Conservation (phyloP, 2,329 filamentous ascomycete genomes). For the Fusarium sp. region DNA sequence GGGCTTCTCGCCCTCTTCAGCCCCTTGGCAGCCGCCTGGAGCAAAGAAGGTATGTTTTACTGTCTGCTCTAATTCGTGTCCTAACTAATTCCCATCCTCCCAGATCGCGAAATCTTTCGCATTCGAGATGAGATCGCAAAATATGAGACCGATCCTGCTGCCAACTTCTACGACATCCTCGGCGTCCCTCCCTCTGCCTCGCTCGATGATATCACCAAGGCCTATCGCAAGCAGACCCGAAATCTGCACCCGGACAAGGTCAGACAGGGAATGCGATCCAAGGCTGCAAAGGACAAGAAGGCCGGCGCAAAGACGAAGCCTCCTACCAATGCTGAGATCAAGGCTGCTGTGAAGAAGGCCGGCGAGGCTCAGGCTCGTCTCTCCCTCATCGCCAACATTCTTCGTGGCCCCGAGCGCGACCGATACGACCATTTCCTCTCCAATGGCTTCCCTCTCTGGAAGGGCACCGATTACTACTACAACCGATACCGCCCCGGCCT, state of each 20-base stretch:
- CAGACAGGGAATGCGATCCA: conserved; percentile 79
- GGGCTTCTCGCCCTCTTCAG: conserved; percentile 74
- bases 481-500: conserved; percentile 89
- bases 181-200: conserved; percentile 76
- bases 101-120: conserved; percentile 98
- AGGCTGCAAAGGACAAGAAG: conserved; percentile 65
- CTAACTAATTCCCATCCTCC: conserved; percentile 5
- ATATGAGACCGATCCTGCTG: conserved; percentile 77
- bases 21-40: conserved; percentile 77
- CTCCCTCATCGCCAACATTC: conserved; percentile 83
- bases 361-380: conserved; percentile 84
- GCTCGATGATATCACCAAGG: conserved; percentile 90
- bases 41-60: conserved; percentile 75
- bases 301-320: conserved; percentile 72
- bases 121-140: conserved; percentile 85
- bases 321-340: conserved; percentile 77
- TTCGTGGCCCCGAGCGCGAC: conserved; percentile 80
- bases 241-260: conserved; percentile 95
- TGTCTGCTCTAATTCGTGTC: background rate
- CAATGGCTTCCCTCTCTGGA: conserved; percentile 96
- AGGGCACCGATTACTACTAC: conserved; percentile 99
- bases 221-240: conserved; percentile 87
- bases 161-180: conserved; percentile 95
- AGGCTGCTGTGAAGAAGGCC: conserved; percentile 80
- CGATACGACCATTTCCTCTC: conserved; percentile 94